Base-by-base conservation (phyloP, 495 filamentous ascomycete species). In the Friedmanniomyces simplex region DNA sequence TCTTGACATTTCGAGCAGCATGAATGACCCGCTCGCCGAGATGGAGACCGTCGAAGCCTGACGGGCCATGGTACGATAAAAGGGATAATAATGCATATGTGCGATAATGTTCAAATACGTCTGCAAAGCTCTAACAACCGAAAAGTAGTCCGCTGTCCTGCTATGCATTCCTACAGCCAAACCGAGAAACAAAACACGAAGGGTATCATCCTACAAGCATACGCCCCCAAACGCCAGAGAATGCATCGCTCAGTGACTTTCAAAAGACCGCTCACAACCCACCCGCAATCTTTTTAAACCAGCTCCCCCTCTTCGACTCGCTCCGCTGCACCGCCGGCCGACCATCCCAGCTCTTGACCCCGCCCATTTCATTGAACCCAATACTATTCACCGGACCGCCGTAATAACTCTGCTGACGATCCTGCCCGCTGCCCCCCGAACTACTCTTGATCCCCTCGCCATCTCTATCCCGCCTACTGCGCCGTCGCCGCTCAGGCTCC, bases 211-310 rank as follows among this genome's bases (percentile, higher is more conserved):
- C 26, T 24, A 18, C 13, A 41, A 22, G 22, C 16, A 32, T n/a
- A 22, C 2, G 3, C 42, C 42, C 24, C n/a, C 26, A 45, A 43
- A 43, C 52, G 52, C 52, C 52, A 43, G 20, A 12, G 2, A 41
- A 34, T 52, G 25, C 28, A 5, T 43, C 39, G 18, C 4, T 43
- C 28, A 32, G 28, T 32, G 4, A 4, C 28, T 4, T 32, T 32
- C 28, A 32, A 4, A 54, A 42, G n/a, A 30, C 1, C 22, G 52
- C 48, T 52, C 22, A 63, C 22, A 62, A 51, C 8, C 61, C 62
- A 50, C 39, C 39, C 14, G 52, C 55, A 42, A 67, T 36, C 62
- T 59, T 58, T 54, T 64, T 62, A 32, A 67, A 64, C 64, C 62
- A 67, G 34, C 64, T 64, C 18, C 50, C 54, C 26, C 64, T 47